Conservation (phyloP, 257 asterid genomes). For the Paulownia fortunei region DNA sequence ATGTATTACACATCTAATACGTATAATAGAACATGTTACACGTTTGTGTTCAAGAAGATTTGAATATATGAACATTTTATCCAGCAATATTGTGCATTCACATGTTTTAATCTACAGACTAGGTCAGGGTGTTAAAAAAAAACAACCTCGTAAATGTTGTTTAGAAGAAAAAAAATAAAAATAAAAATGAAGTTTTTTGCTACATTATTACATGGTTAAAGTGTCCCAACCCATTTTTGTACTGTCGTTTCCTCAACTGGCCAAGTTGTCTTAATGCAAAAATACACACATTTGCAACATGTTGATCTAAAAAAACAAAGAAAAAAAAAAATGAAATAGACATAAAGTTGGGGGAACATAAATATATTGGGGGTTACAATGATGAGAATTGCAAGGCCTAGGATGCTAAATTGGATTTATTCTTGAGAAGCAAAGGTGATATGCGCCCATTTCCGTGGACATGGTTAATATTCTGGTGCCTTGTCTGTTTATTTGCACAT, state of each 20-base stretch:
- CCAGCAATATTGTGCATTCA: too few species aligned
- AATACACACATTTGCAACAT: not conserved
- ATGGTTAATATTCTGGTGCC: constrained; percentile 39
- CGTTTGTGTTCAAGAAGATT: too few species aligned
- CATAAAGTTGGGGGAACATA: constrained; percentile 19
- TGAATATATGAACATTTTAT: too few species aligned
- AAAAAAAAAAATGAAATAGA: constrained; percentile 17
- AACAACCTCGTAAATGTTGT: too few species aligned
- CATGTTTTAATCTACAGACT: too few species aligned
- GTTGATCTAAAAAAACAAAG: not conserved
- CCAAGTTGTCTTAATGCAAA: constrained; percentile 19
- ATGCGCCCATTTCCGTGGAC: constrained; percentile 54
- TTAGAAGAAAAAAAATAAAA: too few species aligned
- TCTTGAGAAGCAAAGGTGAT: constrained; percentile 36
- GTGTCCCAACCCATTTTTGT: not conserved
- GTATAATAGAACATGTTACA: too few species aligned
- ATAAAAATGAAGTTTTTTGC: too few species aligned
- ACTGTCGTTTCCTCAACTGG: not conserved
- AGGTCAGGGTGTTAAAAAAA: too few species aligned
- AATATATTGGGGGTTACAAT: constrained; percentile 25
- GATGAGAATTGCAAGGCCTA: constrained; percentile 30
- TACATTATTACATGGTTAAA: not conserved
- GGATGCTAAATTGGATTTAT: constrained; percentile 33
- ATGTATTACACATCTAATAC: too few species aligned
- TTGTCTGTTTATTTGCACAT: constrained; percentile 41